Evolutionary conservation across 441 rosid species (phyloP).

Genomic region (Euphorbia schlechtendalii): DNA sequence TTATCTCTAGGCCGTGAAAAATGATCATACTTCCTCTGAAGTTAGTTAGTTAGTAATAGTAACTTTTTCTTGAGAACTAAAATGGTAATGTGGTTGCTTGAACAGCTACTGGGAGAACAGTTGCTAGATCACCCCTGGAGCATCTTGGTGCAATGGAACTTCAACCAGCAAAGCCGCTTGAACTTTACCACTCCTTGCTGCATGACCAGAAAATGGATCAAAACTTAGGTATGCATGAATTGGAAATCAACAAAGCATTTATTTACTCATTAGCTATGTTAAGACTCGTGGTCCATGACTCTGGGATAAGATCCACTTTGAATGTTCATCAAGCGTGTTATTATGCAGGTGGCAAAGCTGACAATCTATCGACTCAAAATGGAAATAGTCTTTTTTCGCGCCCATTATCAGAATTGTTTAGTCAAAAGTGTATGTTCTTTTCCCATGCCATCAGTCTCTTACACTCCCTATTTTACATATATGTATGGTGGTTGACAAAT

Average conservation of each 20-base stretch:
- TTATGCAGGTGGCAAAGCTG: conserved; percentile 24
- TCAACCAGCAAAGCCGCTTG: conserved; percentile 23
- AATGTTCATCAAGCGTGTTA: conserved; percentile 22
- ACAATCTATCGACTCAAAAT: conserved; percentile 27
- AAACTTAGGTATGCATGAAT: conserved; percentile 26
- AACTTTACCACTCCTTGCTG: conserved; percentile 21
- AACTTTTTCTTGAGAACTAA: too few species aligned
- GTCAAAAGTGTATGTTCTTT: conserved; percentile 38
- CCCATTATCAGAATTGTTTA: conserved; percentile 50
- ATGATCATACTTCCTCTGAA: background rate
- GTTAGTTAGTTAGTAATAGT: too few species aligned
- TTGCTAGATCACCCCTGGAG: conserved; percentile 25
- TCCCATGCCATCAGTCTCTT: conserved; percentile 5
- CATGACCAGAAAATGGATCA: conserved; percentile 28
- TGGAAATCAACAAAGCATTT: conserved; percentile 32
- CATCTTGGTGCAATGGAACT: conserved; percentile 25
- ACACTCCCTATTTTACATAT: background rate
- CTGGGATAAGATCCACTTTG: conserved; percentile 24
- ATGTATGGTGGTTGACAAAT: background rate
- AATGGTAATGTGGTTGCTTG: conserved; percentile 18
- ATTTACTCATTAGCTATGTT: conserved; percentile 25
- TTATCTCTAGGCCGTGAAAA: too few species aligned
- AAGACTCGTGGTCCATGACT: conserved; percentile 24
- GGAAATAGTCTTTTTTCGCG: conserved; percentile 62
- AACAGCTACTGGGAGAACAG: conserved; percentile 31